These are phyloP conservation scores for Hortaea werneckii DNA, from an alignment of 2,329 filamentous ascomycete species.

Conservation along the genomic window DNA sequence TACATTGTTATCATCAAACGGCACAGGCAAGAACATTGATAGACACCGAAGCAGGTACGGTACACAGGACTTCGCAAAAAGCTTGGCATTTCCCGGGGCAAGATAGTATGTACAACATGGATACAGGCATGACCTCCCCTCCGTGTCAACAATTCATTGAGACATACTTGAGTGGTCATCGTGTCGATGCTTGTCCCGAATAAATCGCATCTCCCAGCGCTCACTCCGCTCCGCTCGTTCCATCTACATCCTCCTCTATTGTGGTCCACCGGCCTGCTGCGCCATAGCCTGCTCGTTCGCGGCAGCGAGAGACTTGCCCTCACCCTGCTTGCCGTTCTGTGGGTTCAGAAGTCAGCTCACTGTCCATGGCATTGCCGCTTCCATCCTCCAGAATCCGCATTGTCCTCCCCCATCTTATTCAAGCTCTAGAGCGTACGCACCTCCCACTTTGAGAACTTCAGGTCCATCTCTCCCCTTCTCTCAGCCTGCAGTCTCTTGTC, in stretches of 20 bases:
- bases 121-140: not conserved
- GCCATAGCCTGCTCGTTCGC: conserved; percentile 43
- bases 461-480: conserved; percentile 78
- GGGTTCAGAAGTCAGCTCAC: not conserved
- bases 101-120: not conserved
- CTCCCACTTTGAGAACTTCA: conserved; percentile 91
- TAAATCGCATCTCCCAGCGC: no score
- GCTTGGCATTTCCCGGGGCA: not conserved
- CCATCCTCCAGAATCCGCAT: not conserved
- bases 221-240: no score
- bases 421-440: conserved; percentile 47
- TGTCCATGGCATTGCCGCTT: conserved; percentile 1
- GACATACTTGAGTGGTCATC: no score
- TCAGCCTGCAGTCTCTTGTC: conserved; percentile 79
- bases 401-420: not conserved
- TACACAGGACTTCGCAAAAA: not conserved
- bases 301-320: conserved; percentile 59
- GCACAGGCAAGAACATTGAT: no score
- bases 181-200: no score
- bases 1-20: no score
- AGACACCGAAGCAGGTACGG: no score
- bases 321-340: conserved; percentile 87
- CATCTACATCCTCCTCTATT: conserved; percentile 8
- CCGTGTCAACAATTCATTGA: no score
- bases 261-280: conserved; percentile 27